phyloP scores from a whole-genome alignment of 2,329 filamentous ascomycete species.

The Colletotrichum lupini region DNA sequence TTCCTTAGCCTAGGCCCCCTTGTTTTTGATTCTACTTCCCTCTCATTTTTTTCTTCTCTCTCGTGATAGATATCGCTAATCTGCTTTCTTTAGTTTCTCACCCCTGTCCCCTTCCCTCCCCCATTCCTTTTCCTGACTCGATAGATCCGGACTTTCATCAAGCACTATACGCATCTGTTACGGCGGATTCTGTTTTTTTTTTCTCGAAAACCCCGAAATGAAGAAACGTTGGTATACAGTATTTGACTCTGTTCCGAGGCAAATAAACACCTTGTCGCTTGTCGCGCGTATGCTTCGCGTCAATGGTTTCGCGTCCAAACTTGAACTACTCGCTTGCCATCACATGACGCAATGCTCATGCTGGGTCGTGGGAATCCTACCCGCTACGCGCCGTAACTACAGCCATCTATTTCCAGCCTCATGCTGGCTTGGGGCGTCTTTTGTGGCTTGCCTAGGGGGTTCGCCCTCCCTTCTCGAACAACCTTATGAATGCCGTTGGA shows the following conservation, averaged over 20 bases:
- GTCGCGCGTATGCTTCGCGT: constrained; percentile 9
- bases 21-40: neutral
- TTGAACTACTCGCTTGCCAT: constrained; percentile 1
- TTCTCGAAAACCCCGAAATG: neutral
- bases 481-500: neutral
- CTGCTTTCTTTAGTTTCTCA: neutral
- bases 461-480: neutral
- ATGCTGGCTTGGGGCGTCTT: neutral
- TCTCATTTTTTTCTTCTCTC: neutral
- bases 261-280: neutral
- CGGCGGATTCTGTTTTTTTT: neutral
- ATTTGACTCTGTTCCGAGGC: neutral
- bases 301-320: constrained; percentile 7
- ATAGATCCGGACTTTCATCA: neutral
- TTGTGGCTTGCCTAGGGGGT: neutral
- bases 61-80: neutral
- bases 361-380: constrained; percentile 26
- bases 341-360: constrained; percentile 32
- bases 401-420: constrained; percentile 7
- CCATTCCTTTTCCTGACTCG: neutral
- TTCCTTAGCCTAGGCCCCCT: no score
- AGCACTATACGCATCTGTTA: neutral
- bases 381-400: constrained; percentile 11
- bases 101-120: neutral
- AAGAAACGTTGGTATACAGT: neutral